phyloP scores from a whole-genome alignment of 106 monocot species.

The Ottelia alismoides region DNA sequence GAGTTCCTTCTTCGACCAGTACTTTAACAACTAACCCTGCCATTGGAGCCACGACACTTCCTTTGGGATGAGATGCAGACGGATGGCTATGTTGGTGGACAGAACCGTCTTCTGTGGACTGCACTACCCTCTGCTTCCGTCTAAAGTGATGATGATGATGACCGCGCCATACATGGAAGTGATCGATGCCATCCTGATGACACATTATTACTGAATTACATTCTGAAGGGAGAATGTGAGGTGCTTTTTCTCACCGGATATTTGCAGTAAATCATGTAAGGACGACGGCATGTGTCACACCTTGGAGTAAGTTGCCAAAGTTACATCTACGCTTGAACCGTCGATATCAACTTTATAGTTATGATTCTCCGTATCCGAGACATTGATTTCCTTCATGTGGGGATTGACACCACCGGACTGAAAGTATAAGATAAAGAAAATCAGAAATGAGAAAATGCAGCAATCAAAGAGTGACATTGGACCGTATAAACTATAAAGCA shows the following conservation, averaged over 20 bases:
- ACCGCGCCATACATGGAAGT: slow-evolving; percentile 86
- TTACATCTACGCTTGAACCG: slow-evolving; percentile 44
- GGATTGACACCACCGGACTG: slow-evolving; percentile 28
- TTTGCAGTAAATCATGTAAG: neutral
- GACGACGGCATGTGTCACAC: slow-evolving; percentile 15
- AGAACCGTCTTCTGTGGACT: slow-evolving; percentile 31
- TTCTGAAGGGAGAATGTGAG: neutral
- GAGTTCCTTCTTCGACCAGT: slow-evolving; percentile 59
- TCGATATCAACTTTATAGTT: slow-evolving; percentile 55
- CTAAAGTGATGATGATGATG: slow-evolving; percentile 67
- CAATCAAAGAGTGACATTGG: no score
- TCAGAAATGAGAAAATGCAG: neutral
- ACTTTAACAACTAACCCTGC: slow-evolving; percentile 90
- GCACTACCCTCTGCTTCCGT: slow-evolving; percentile 30
- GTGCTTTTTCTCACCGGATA: neutral
- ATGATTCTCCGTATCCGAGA: slow-evolving; percentile 26
- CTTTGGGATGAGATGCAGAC: slow-evolving; percentile 43
- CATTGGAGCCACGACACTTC: slow-evolving; percentile 93
- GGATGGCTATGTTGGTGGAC: slow-evolving; percentile 24
- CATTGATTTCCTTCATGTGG: slow-evolving; percentile 44
- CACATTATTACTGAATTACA: neutral
- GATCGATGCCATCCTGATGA: slow-evolving; percentile 52
- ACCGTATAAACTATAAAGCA: no score
- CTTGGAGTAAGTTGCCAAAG: slow-evolving; percentile 59
- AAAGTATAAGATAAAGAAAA: neutral